These are phyloP conservation scores for Leishmania lainsoni DNA, from an alignment of 208 protist genomes.

Conservation along the genomic window DNA sequence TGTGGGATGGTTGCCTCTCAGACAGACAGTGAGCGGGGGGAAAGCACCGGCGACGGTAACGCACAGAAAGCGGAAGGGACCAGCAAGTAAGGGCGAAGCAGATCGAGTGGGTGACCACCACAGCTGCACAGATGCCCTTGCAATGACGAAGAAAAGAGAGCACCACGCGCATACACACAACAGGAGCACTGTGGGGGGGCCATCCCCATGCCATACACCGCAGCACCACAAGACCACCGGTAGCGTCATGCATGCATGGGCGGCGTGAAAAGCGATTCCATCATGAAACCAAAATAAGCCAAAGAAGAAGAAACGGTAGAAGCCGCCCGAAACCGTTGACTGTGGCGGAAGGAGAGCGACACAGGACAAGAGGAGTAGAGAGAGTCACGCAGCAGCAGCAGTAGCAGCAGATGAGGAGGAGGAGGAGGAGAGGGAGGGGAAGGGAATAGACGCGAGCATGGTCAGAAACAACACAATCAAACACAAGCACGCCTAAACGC, in stretches of 20 bases:
- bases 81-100: not conserved
- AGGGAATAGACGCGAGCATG: not conserved
- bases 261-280: not conserved
- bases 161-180: not conserved
- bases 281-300: not conserved
- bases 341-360: not conserved
- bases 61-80: not conserved
- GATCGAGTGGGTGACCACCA: not conserved
- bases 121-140: not conserved
- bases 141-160: not conserved
- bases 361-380: not conserved
- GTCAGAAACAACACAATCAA: not conserved
- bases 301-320: not conserved
- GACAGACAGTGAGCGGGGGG: not conserved
- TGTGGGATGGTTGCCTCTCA: not conserved
- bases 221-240: not conserved
- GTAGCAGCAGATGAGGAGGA: not conserved
- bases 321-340: not conserved
- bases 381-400: not conserved
- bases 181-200: not conserved
- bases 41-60: not conserved
- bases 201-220: not conserved
- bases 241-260: not conserved
- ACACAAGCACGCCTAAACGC: not conserved
- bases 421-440: not conserved